Conservation (phyloP, 2,329 filamentous ascomycete species). For the Paraconiothyrium brasiliense region DNA sequence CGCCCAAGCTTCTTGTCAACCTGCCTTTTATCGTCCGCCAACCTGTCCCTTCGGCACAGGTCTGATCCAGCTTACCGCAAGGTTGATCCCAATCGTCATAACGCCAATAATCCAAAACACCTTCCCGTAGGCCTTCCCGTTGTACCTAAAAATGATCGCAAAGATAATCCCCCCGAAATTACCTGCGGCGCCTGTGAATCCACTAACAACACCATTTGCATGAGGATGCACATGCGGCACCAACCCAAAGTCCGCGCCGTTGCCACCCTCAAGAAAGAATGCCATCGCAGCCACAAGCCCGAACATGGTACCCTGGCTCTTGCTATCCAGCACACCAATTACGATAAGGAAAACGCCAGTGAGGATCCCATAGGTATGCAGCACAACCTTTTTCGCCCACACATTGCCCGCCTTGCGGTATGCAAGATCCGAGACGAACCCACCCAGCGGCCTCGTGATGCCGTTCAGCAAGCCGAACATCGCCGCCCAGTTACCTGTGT, state of each 20-base stretch:
- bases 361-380: slow-evolving; percentile 64
- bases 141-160: slow-evolving; percentile 80
- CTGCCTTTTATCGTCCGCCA: not conserved
- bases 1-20: not conserved
- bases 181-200: slow-evolving; percentile 79
- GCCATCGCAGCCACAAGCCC: slow-evolving; percentile 78
- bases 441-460: slow-evolving; percentile 70
- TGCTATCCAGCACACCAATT: slow-evolving; percentile 69
- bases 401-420: slow-evolving; percentile 60
- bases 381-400: slow-evolving; percentile 70
- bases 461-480: slow-evolving; percentile 80
- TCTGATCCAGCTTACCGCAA: slow-evolving; percentile 70
- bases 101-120: slow-evolving; percentile 83
- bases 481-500: slow-evolving; percentile 68
- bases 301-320: slow-evolving; percentile 70
- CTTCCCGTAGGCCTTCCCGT: slow-evolving; percentile 71
- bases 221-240: slow-evolving; percentile 84
- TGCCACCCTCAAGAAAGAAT: slow-evolving; percentile 82
- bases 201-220: slow-evolving; percentile 80
- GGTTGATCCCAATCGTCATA: slow-evolving; percentile 74
- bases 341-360: slow-evolving; percentile 67
- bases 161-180: slow-evolving; percentile 87
- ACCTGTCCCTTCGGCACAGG: slow-evolving; percentile 56
- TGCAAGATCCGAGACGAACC: slow-evolving; percentile 63
- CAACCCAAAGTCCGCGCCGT: slow-evolving; percentile 84